phyloP scores from a whole-genome alignment of 495 filamentous ascomycete species.

The Penicillium arizonense region DNA sequence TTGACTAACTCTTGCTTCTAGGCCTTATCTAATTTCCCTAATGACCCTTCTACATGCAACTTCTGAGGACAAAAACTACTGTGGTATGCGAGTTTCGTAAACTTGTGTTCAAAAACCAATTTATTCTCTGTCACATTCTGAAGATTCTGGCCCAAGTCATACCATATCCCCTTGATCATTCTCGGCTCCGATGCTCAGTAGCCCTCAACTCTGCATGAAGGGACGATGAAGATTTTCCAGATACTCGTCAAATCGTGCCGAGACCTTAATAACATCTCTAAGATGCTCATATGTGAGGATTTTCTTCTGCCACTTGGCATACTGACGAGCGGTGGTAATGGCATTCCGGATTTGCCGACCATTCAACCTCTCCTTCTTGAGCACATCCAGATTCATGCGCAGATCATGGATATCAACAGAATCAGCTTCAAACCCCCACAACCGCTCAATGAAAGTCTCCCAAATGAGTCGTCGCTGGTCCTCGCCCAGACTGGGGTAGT shows the following conservation, averaged over 20 bases:
- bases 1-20: constrained; percentile 1
- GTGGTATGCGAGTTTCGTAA: not conserved
- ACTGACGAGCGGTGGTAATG: constrained; percentile 21
- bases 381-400: constrained; percentile 10
- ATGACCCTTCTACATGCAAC: constrained; percentile 19
- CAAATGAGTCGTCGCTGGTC: constrained; percentile 34
- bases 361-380: constrained; percentile 34
- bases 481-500: constrained; percentile 25
- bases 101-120: not conserved
- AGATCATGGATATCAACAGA: constrained; percentile 9
- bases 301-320: constrained; percentile 13
- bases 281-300: constrained; percentile 17
- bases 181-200: not conserved
- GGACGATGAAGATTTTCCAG: not conserved
- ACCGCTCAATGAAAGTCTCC: constrained; percentile 30
- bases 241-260: constrained; percentile 11
- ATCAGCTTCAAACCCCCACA: not conserved
- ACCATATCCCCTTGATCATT: not conserved
- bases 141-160: not conserved
- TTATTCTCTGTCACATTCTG: not conserved
- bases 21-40: constrained; percentile 29
- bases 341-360: constrained; percentile 31
- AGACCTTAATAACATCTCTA: constrained; percentile 19
- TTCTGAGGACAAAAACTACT: not conserved
- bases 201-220: not conserved